A percentile compares a stretch with the other conserved stretches of the same genome.
Evolutionary conservation across 176 grass and related monocot species (phyloP).

Genomic region (Juncus effusus): DNA sequence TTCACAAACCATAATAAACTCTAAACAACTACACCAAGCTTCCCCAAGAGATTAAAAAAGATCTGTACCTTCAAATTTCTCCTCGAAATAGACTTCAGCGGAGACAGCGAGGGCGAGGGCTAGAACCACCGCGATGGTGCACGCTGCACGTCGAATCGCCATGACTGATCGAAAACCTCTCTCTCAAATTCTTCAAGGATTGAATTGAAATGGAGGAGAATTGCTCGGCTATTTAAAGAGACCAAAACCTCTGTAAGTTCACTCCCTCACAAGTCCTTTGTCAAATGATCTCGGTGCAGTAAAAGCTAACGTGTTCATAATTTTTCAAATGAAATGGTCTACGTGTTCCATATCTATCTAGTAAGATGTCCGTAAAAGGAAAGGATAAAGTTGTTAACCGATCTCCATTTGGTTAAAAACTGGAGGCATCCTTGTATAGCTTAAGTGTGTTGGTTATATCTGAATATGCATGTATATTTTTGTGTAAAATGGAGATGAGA

Average conservation of each 20-base stretch:
- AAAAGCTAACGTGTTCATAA: background rate
- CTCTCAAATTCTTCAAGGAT: too few species aligned
- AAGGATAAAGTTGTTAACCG: background rate
- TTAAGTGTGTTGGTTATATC: background rate
- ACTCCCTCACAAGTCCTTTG: background rate
- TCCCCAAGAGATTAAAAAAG: too few species aligned
- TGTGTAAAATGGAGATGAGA: background rate
- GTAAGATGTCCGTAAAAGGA: background rate
- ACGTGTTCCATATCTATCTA: background rate
- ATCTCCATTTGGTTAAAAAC: background rate
- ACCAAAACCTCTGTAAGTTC: background rate
- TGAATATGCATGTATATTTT: background rate
- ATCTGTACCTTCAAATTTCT: constrained; percentile 58
- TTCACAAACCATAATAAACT: too few species aligned
- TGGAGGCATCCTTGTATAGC: background rate
- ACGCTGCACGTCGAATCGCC: constrained; percentile 28
- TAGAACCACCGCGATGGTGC: constrained; percentile 26
- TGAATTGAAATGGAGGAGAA: background rate
- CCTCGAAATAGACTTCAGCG: constrained; percentile 71
- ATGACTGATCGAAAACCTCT: constrained; percentile 20
- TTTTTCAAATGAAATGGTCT: background rate
- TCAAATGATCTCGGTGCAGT: background rate
- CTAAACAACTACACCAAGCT: too few species aligned
- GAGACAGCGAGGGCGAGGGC: constrained; percentile 34
- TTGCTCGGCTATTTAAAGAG: background rate